phyloP scores from a whole-genome alignment of 257 asterid species.

The Ehretia macrophylla region DNA sequence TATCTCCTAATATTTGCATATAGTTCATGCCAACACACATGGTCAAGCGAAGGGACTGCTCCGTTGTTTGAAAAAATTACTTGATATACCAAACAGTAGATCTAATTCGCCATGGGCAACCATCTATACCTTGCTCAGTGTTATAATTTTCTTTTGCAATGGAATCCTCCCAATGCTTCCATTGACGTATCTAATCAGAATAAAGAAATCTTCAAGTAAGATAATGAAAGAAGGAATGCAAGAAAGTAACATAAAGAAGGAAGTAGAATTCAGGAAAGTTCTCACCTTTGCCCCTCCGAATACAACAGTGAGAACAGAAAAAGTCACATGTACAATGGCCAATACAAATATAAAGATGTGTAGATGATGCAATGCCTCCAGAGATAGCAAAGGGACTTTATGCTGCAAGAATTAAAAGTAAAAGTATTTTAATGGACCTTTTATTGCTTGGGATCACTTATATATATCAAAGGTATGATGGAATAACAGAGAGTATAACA shows the following conservation, averaged over 20 bases:
- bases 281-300: slow-evolving; percentile 73
- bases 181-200: slow-evolving; percentile 68
- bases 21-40: not conserved
- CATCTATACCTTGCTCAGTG: slow-evolving; percentile 40
- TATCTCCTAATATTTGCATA: not conserved
- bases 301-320: slow-evolving; percentile 67
- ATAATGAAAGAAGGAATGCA: not conserved
- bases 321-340: slow-evolving; percentile 79
- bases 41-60: not conserved
- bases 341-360: slow-evolving; percentile 84
- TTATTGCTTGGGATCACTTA: not conserved
- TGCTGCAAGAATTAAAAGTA: slow-evolving; percentile 30
- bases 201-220: slow-evolving; percentile 3
- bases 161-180: slow-evolving; percentile 92
- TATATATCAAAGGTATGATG: too few species aligned
- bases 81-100: not conserved
- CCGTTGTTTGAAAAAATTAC: not conserved
- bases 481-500: too few species aligned
- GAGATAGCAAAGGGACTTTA: slow-evolving; percentile 66
- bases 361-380: slow-evolving; percentile 73
- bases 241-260: not conserved
- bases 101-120: slow-evolving; percentile 3
- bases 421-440: slow-evolving; percentile 1
- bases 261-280: not conserved
- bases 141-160: slow-evolving; percentile 57